Conservation (phyloP, 129 eudicot genomes). For the Logfia minima region DNA sequence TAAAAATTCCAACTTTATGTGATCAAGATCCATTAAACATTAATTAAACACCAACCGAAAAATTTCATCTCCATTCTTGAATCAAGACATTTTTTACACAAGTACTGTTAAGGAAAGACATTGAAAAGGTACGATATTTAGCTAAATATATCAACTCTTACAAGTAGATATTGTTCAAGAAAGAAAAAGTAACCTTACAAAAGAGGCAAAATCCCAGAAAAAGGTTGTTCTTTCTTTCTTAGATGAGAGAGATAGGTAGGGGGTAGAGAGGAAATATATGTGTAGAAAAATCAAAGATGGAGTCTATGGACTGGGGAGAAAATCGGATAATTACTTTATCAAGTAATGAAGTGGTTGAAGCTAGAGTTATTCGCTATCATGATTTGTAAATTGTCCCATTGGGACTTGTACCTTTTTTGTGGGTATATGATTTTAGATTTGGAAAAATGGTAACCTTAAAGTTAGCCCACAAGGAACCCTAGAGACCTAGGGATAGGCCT, state of each 20-base stretch:
- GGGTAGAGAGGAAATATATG: neutral
- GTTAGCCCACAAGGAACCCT: slow-evolving; percentile 34
- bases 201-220: slow-evolving; percentile 39
- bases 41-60: slow-evolving; percentile 1
- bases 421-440: slow-evolving; percentile 18
- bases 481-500: slow-evolving; percentile 36
- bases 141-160: slow-evolving; percentile 27
- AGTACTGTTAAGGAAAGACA: slow-evolving; percentile 16
- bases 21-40: slow-evolving; percentile 26
- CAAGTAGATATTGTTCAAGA: slow-evolving; percentile 30
- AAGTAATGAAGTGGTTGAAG: slow-evolving; percentile 17
- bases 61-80: slow-evolving; percentile 28
- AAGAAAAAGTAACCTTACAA: slow-evolving; percentile 33
- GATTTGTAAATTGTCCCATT: slow-evolving; percentile 28
- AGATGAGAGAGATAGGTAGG: slow-evolving; percentile 8
- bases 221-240: slow-evolving; percentile 36
- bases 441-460: slow-evolving; percentile 35
- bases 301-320: slow-evolving; percentile 24
- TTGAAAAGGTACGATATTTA: slow-evolving; percentile 21
- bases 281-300: slow-evolving; percentile 21
- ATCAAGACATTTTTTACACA: slow-evolving; percentile 21
- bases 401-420: slow-evolving; percentile 11
- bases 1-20: slow-evolving; percentile 15
- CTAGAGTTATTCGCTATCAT: neutral
- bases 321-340: slow-evolving; percentile 17